phyloP scores from a whole-genome alignment of 2,329 filamentous ascomycete species.

The Sarocladium oryzae region DNA sequence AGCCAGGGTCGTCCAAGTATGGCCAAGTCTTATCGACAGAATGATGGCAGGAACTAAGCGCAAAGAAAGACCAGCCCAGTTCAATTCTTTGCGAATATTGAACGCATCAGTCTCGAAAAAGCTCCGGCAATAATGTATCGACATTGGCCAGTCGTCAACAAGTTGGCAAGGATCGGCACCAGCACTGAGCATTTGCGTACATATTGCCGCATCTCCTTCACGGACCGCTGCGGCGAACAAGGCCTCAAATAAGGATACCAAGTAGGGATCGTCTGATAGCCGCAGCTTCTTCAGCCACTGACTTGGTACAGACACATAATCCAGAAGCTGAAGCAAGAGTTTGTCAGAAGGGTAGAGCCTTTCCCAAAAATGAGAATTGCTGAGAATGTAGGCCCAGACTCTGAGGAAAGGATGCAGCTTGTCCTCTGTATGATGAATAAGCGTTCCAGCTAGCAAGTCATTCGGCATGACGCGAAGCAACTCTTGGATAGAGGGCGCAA shows the following conservation, averaged over 20 bases:
- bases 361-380: neutral
- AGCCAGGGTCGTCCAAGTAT: too few species aligned
- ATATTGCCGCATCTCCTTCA: neutral
- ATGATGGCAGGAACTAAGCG: too few species aligned
- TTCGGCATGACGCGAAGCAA: neutral
- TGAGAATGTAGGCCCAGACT: neutral
- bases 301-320: neutral
- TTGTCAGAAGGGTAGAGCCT: neutral
- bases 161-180: neutral
- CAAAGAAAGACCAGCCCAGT: too few species aligned
- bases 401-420: neutral
- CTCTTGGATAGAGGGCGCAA: neutral
- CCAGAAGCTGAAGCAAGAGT: neutral
- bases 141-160: neutral
- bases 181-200: neutral
- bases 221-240: neutral
- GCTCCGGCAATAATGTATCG: too few species aligned
- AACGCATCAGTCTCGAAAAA: too few species aligned
- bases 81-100: too few species aligned
- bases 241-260: neutral
- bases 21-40: too few species aligned
- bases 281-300: neutral
- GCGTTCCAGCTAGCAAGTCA: neutral
- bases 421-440: neutral
- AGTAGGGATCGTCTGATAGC: neutral